These are phyloP conservation scores for Cerioporus squamosus DNA, from an alignment of 1,284 basidiomycete genomes.

Conservation along the genomic window DNA sequence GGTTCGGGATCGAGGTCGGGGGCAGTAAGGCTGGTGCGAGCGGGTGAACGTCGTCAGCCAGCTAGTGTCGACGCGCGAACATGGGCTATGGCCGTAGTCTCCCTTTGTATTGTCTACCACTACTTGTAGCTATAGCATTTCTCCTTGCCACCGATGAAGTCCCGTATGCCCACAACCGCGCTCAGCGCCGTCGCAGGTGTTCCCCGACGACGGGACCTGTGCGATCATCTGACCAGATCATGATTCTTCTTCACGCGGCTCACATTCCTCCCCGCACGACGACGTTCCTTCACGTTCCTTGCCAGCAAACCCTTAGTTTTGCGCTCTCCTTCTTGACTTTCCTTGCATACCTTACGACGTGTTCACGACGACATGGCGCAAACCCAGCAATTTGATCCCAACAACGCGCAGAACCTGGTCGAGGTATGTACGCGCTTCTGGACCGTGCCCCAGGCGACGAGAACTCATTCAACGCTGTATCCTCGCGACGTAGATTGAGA, in stretches of 20 bases:
- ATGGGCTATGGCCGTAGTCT: not conserved
- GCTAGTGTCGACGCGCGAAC: not conserved
- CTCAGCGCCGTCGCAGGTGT: not conserved
- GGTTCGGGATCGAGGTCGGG: constrained; percentile 57
- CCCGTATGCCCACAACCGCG: constrained; percentile 2
- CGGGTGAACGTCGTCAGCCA: not conserved
- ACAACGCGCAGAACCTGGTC: constrained; percentile 86
- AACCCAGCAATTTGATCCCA: constrained; percentile 71
- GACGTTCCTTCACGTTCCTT: constrained; percentile 13
- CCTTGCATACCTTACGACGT: not conserved
- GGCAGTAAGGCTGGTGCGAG: constrained; percentile 18
- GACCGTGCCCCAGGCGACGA: not conserved
- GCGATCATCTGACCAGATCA: constrained; percentile 26
- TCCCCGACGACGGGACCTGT: constrained; percentile 15
- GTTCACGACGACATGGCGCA: constrained; percentile 42
- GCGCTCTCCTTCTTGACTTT: not conserved
- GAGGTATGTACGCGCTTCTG: constrained; percentile 58
- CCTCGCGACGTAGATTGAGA: constrained; percentile 76
- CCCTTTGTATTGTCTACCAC: not conserved
- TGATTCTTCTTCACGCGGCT: constrained; percentile 13
- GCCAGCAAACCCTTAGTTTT: constrained; percentile 16
- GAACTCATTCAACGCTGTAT: not conserved
- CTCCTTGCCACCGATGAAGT: constrained; percentile 17
- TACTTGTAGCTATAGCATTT: constrained; percentile 16
- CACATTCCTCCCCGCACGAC: not conserved